These are phyloP conservation scores for Tolypocladium ophioglossoides DNA, from an alignment of 2,329 filamentous ascomycete genomes.

Conservation along the genomic window DNA sequence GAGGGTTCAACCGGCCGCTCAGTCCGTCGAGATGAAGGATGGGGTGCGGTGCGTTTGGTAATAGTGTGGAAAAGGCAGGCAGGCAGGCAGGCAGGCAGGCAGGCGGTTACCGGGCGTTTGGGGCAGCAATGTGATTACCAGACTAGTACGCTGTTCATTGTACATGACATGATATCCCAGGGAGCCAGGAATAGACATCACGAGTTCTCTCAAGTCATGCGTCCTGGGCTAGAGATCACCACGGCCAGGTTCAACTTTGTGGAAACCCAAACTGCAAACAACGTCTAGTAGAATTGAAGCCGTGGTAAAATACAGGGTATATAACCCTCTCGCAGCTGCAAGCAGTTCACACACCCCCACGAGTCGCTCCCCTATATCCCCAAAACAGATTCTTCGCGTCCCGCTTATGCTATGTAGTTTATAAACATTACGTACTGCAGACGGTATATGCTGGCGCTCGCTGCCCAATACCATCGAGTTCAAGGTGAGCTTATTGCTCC, in stretches of 20 bases:
- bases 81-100: not conserved
- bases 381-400: constrained; percentile 1
- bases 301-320: not conserved
- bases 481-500: constrained; percentile 4
- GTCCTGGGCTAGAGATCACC: not conserved
- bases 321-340: not conserved
- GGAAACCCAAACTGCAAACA: not conserved
- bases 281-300: not conserved
- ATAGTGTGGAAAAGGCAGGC: not conserved
- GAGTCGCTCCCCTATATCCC: not conserved
- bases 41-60: not conserved
- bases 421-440: constrained; percentile 27
- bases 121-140: not conserved
- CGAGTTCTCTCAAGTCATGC: not conserved
- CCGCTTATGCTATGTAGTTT: constrained; percentile 11
- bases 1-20: constrained; percentile 72
- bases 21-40: constrained; percentile 39
- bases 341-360: not conserved
- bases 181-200: not conserved
- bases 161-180: not conserved
- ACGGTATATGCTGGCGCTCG: constrained; percentile 11
- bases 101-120: not conserved
- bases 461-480: constrained; percentile 10
- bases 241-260: no score
- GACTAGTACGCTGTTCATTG: not conserved